Conservation (phyloP, 441 rosid genomes). For the Pelargonium citronellum region DNA sequence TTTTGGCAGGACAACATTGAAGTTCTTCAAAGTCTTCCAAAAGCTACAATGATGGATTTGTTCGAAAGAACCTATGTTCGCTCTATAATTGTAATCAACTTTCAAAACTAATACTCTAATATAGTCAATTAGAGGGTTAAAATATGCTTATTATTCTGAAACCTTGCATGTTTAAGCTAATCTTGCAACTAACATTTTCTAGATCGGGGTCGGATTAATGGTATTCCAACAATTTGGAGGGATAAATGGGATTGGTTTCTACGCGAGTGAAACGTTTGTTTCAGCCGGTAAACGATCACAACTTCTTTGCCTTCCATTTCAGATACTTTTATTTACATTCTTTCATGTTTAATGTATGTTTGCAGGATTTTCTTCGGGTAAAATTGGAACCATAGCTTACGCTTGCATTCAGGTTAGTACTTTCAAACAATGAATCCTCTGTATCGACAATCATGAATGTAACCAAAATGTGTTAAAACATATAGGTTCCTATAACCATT, state of each 20-base stretch:
- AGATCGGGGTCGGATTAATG: constrained; percentile 64
- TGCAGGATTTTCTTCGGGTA: constrained; percentile 72
- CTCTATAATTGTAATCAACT: too few species aligned
- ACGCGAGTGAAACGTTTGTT: constrained; percentile 45
- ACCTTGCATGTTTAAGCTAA: too few species aligned
- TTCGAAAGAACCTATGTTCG: constrained; percentile 17
- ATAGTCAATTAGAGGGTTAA: too few species aligned
- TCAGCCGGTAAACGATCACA: constrained; percentile 38
- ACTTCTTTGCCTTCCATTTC: background rate
- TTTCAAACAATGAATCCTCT: background rate
- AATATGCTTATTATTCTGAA: too few species aligned
- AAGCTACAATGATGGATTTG: constrained; percentile 44
- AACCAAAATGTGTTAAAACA: constrained; percentile 5
- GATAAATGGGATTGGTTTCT: constrained; percentile 46
- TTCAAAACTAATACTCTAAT: too few species aligned
- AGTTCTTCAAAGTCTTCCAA: constrained; percentile 35
- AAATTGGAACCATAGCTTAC: constrained; percentile 67
- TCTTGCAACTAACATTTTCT: background rate
- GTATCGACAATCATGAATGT: background rate
- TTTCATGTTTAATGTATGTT: background rate
- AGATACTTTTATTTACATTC: background rate
- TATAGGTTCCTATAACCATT: constrained; percentile 66
- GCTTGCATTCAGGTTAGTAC: constrained; percentile 66
- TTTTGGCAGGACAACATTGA: constrained; percentile 60
- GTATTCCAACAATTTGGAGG: constrained; percentile 61